phyloP scores from a whole-genome alignment of 2,329 filamentous ascomycete genomes.

The Ceratocystis cacaofunesta region DNA sequence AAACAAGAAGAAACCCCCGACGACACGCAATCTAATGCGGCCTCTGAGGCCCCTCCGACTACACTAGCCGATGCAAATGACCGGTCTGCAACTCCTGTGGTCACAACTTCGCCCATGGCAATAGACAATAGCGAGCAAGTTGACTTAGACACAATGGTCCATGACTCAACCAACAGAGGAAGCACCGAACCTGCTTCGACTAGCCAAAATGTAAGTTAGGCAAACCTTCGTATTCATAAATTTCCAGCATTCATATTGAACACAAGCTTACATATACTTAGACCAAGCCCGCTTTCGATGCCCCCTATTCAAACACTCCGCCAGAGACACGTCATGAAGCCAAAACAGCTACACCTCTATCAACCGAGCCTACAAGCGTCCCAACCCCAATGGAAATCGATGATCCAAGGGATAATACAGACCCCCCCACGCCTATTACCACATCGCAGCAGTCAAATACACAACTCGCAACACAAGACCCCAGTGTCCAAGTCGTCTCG shows the following conservation, averaged over 20 bases:
- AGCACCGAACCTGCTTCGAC: background rate
- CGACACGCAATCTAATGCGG: constrained; percentile 4
- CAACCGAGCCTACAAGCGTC: background rate
- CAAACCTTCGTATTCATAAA: too few relatives aligned
- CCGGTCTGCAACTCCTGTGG: background rate
- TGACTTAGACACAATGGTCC: constrained; percentile 15
- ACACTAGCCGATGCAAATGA: background rate
- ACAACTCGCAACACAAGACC: background rate
- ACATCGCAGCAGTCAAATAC: background rate
- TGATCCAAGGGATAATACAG: background rate
- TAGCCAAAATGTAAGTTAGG: background rate
- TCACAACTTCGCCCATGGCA: background rate
- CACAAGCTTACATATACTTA: background rate
- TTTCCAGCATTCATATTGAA: background rate
- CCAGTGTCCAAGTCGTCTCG: background rate
- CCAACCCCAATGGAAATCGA: background rate
- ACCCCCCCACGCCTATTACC: background rate
- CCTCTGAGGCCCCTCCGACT: background rate
- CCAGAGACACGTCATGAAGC: background rate
- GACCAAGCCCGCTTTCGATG: background rate
- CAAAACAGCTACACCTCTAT: background rate
- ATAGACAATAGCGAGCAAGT: constrained; percentile 18
- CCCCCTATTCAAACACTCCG: too few relatives aligned
- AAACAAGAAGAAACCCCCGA: constrained; percentile 26
- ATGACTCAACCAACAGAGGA: background rate